Conservation (phyloP, 148 eudicot species). For the Pharnaceum exiguum region DNA sequence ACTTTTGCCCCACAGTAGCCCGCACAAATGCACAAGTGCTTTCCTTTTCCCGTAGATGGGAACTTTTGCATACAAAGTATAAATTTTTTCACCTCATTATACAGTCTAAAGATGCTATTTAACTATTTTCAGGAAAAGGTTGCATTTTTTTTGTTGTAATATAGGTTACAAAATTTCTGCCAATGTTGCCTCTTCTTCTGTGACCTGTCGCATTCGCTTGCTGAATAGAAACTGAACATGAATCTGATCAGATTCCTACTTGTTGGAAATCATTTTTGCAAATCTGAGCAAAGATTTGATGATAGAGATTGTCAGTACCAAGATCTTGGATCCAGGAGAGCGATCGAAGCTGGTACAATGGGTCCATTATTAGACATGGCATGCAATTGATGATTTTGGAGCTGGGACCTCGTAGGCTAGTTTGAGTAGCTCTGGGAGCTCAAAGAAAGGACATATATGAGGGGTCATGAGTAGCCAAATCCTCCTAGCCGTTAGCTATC, state of each 20-base stretch:
- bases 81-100: neutral
- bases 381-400: conserved; percentile 27
- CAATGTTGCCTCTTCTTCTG: neutral
- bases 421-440: neutral
- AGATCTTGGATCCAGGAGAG: conserved; percentile 5
- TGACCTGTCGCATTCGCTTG: neutral
- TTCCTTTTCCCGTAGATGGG: conserved; percentile 17
- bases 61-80: neutral
- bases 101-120: neutral
- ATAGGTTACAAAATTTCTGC: too few relatives aligned
- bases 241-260: neutral
- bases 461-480: conserved; percentile 8
- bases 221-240: neutral
- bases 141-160: too few relatives aligned
- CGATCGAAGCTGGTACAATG: conserved; percentile 8
- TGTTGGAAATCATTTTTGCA: conserved; percentile 11
- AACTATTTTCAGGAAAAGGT: neutral
- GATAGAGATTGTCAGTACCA: conserved; percentile 12
- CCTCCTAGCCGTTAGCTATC: neutral
- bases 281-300: conserved; percentile 32
- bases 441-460: conserved; percentile 10
- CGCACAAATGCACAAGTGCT: conserved; percentile 25
- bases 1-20: conserved; percentile 42
- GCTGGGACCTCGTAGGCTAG: conserved; percentile 30
- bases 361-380: conserved; percentile 34